These are phyloP conservation scores for Lotmaria passim DNA, from an alignment of 208 protist genomes.

Conservation along the genomic window DNA sequence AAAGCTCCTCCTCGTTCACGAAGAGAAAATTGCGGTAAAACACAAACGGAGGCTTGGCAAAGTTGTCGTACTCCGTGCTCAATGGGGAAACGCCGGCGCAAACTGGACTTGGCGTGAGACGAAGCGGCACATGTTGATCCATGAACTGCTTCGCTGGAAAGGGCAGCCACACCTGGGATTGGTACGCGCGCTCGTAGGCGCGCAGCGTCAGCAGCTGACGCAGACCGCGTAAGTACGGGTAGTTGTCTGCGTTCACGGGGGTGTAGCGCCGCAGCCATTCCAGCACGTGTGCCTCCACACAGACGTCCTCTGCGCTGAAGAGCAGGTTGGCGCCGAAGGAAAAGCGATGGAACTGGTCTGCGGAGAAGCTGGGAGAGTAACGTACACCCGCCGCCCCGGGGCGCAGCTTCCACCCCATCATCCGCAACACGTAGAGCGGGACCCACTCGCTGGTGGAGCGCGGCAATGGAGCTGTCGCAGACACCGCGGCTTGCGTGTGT, in stretches of 20 bases:
- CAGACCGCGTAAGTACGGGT: conserved; percentile 36
- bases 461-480: conserved; percentile 8
- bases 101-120: not conserved
- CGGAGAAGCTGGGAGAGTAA: not conserved
- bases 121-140: not conserved
- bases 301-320: conserved; percentile 59
- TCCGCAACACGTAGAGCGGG: conserved; percentile 18
- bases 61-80: not conserved
- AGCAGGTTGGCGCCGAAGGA: conserved; percentile 15
- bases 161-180: conserved; percentile 47
- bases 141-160: not conserved
- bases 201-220: conserved; percentile 59
- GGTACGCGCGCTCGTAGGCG: conserved; percentile 63
- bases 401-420: conserved; percentile 36
- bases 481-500: not conserved
- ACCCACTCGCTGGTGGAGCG: conserved; percentile 36
- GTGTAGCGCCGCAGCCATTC: conserved; percentile 55
- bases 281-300: conserved; percentile 25
- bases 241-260: conserved; percentile 44
- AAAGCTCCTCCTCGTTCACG: conserved; percentile 31
- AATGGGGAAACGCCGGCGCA: not conserved
- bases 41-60: conserved; percentile 16
- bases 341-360: not conserved
- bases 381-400: conserved; percentile 24
- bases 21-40: conserved; percentile 13